Conservation (phyloP, 345 rosid genomes). For the Salix arbutifolia region DNA sequence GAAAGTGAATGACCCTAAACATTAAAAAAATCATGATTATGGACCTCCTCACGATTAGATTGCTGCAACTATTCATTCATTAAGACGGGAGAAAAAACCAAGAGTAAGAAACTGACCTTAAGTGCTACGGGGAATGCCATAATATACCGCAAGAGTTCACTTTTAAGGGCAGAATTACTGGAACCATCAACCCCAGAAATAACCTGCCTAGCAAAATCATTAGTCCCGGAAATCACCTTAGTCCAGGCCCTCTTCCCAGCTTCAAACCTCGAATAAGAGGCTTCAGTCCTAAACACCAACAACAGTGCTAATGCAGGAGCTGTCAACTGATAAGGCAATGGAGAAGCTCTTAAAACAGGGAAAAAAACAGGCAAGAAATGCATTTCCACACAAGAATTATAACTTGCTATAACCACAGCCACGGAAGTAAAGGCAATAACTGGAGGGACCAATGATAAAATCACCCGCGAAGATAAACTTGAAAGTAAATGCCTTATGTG, state of each 20-base stretch:
- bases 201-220: conserved; percentile 69
- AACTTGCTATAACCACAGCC: conserved; percentile 54
- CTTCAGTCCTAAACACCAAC: conserved; percentile 87
- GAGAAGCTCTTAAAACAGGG: conserved; percentile 68
- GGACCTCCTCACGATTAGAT: background rate
- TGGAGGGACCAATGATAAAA: conserved; percentile 82
- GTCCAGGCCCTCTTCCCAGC: conserved; percentile 85
- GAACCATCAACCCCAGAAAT: conserved; percentile 44
- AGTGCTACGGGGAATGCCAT: conserved; percentile 84
- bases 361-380: conserved; percentile 57
- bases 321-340: conserved; percentile 82
- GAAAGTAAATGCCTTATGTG: conserved; percentile 77
- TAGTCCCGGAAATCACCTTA: conserved; percentile 57
- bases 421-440: conserved; percentile 69
- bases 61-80: background rate
- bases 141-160: conserved; percentile 57
- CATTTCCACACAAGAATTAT: conserved; percentile 61
- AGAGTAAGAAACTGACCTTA: conserved; percentile 45
- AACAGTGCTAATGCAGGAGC: conserved; percentile 91
- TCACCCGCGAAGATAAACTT: conserved; percentile 70
- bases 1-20: too few relatives aligned
- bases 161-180: conserved; percentile 42
- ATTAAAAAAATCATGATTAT: too few relatives aligned
- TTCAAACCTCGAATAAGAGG: conserved; percentile 85
- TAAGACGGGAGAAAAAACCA: background rate